phyloP scores from a whole-genome alignment of 495 filamentous ascomycete genomes.

The Cairneyella variabilis region DNA sequence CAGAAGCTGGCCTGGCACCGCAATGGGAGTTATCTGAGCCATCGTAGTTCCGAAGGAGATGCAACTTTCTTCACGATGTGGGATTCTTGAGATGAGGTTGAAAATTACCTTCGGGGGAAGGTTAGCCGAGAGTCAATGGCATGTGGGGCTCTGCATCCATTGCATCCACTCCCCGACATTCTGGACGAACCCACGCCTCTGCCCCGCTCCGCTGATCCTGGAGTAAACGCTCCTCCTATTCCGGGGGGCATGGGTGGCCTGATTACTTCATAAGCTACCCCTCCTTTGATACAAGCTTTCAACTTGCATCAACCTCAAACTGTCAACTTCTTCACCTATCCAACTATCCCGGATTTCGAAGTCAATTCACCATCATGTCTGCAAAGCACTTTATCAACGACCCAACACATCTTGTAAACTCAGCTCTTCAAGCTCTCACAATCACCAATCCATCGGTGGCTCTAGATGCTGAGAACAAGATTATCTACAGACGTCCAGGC shows the following conservation, averaged over 20 bases:
- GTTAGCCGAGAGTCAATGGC: slow-evolving; percentile 8
- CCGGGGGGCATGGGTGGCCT: background rate
- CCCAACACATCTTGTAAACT: slow-evolving; percentile 72
- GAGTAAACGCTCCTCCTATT: too few relatives aligned
- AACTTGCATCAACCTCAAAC: background rate
- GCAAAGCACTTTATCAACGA: slow-evolving; percentile 93
- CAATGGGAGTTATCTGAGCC: slow-evolving; percentile 27
- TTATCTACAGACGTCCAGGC: slow-evolving; percentile 70
- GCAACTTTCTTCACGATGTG: background rate
- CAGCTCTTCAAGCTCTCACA: slow-evolving; percentile 72
- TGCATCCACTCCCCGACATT: background rate
- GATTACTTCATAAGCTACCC: background rate
- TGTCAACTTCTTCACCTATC: background rate
- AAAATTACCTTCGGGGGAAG: slow-evolving; percentile 5
- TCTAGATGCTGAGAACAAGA: slow-evolving; percentile 78
- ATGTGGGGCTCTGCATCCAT: slow-evolving; percentile 1
- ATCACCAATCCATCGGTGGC: slow-evolving; percentile 82
- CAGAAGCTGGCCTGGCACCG: slow-evolving; percentile 73
- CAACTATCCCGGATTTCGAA: background rate
- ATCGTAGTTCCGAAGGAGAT: slow-evolving; percentile 7
- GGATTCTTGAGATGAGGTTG: background rate
- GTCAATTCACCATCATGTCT: slow-evolving; percentile 35
- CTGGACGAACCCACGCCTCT: background rate
- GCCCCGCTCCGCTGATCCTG: background rate
- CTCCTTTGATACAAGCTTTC: background rate